These are phyloP conservation scores for Blastomyces emzantsi DNA, from an alignment of 2,329 filamentous ascomycete genomes.

Conservation along the genomic window DNA sequence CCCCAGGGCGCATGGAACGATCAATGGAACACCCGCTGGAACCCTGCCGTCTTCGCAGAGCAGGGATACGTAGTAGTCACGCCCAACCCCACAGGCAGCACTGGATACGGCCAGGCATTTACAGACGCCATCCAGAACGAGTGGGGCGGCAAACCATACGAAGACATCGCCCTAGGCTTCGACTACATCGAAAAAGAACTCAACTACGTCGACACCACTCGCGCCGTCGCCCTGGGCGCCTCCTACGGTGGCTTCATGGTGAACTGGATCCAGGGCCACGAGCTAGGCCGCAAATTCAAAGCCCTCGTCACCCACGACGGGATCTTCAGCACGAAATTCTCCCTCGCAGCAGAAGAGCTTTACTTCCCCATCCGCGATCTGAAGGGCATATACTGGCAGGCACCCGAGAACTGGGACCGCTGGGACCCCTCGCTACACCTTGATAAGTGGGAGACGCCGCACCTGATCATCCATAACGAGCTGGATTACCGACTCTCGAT, in stretches of 20 bases:
- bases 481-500: conserved; percentile 83
- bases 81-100: conserved; percentile 52
- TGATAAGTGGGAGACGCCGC: conserved; percentile 71
- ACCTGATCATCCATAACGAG: conserved; percentile 83
- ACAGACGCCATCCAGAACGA: conserved; percentile 44
- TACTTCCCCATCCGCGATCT: conserved; percentile 49
- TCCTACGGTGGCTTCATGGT: conserved; percentile 54
- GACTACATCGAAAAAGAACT: conserved; percentile 44
- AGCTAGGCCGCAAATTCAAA: conserved; percentile 48
- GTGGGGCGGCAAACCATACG: conserved; percentile 48
- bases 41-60: conserved; percentile 49
- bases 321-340: conserved; percentile 37
- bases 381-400: conserved; percentile 43
- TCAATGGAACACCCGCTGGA: conserved; percentile 47
- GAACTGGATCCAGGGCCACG: conserved; percentile 50
- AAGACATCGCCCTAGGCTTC: conserved; percentile 48
- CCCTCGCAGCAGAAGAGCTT: conserved; percentile 44
- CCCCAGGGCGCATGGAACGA: conserved; percentile 46
- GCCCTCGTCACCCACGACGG: conserved; percentile 49
- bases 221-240: conserved; percentile 46
- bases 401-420: conserved; percentile 43
- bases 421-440: conserved; percentile 52
- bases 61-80: conserved; percentile 53
- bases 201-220: conserved; percentile 44
- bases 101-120: conserved; percentile 48